Base-by-base conservation (phyloP, 495 filamentous ascomycete genomes). In the Neurospora africana region DNA sequence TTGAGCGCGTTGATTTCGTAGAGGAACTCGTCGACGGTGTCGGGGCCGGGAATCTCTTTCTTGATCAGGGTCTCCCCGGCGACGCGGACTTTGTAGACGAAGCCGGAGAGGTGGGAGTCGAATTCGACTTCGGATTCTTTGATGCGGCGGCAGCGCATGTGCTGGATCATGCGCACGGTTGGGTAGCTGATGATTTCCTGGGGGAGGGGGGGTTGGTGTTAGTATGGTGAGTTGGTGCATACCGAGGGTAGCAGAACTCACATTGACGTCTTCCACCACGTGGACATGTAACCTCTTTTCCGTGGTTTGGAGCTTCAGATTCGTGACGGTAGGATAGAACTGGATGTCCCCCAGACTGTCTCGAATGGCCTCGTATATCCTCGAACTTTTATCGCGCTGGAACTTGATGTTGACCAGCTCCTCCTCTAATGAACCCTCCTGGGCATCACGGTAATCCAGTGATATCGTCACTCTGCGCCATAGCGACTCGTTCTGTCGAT, bases 1-100 rank as follows among this genome's bases (percentile, higher is more conserved):
- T 92, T 90, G 23, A 99, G 88, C 13, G 96, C 95, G 81, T 98
- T 98, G 76, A 98, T 92, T 80, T 99, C 95, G 82, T 99, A 99
- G 15, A 98, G 85, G 77, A 99, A 99, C 78, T 99, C 95, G 74
- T 99, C 95, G 36, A 98, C 90, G 0, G 92, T 95, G 79, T 99
- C 95, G 0, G 95, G 96, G 1, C 96, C 94, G 3, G 95, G 95
- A 68, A 99, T 98, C 80, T 99, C 95, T 77, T 99, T 99, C 81
- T 99, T 99, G 82, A 99, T 97, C 78, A 91, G 92, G 19, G 88
- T 83, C 67, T 87, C 82, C 43, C 88, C 90, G 71, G 86, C 81
- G 36, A 93, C 86, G 10, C 82, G 85, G 61, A 99, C 94, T 82
- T 95, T 97, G 85, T 99, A 99, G 39, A 99, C 95, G 79, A 98